These are phyloP conservation scores for Chlamydomonas incerta DNA, from an alignment of 139 green algal species.

Conservation along the genomic window DNA sequence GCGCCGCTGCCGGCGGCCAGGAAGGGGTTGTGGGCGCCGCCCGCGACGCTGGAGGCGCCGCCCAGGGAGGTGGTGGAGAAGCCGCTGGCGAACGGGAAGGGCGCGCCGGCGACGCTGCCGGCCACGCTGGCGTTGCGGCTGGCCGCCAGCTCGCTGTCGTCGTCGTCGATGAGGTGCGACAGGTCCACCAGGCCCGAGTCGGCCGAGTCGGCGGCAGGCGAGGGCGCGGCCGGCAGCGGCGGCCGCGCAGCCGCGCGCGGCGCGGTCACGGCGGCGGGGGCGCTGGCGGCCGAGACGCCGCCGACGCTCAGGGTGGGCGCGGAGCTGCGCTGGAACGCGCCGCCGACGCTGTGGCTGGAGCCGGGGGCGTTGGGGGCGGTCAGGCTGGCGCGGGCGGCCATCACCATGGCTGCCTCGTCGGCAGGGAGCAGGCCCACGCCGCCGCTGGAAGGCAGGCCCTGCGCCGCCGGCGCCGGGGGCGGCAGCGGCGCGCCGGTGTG, in stretches of 20 bases:
- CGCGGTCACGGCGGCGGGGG: background rate
- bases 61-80: background rate
- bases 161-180: conserved; percentile 15
- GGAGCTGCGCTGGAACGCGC: background rate
- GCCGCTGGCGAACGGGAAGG: background rate
- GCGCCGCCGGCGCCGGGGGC: background rate
- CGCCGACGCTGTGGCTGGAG: background rate
- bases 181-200: background rate
- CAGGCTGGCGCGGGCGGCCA: background rate
- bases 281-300: background rate
- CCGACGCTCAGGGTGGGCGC: background rate
- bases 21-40: background rate
- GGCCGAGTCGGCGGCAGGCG: too few relatives aligned
- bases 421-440: background rate
- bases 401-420: background rate
- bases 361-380: background rate
- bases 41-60: too few relatives aligned
- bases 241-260: too few relatives aligned
- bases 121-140: background rate
- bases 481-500: background rate
- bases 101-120: background rate
- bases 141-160: background rate
- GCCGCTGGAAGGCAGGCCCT: too few relatives aligned
- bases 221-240: too few relatives aligned
- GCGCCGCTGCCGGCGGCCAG: background rate